Percentiles rank a stretch among this genome's conserved stretches.
Evolutionary conservation across 495 filamentous ascomycete species (phyloP).

Genomic region (Tuber umbilicatum): DNA sequence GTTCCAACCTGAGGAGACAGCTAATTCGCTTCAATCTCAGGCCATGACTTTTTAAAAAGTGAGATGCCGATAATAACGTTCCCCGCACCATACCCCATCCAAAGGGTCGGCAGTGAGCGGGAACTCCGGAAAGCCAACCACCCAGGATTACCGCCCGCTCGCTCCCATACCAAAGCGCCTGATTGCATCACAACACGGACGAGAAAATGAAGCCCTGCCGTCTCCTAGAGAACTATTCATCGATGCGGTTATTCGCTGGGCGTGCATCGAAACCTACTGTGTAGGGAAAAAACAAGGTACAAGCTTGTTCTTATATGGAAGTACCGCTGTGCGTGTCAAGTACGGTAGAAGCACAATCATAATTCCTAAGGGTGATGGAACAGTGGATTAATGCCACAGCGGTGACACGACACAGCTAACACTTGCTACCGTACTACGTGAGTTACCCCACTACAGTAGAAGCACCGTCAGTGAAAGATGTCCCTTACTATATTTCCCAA

Average conservation of each 20-base stretch:
- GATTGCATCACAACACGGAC: not conserved
- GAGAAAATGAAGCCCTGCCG: not conserved
- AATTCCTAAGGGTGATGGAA: not conserved
- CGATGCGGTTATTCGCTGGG: not conserved
- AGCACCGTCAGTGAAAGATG: not conserved
- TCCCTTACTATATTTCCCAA: not conserved
- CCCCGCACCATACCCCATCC: no score
- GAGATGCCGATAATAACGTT: not conserved
- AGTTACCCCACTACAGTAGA: not conserved
- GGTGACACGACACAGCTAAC: not conserved
- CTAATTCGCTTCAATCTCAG: not conserved
- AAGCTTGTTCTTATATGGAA: not conserved
- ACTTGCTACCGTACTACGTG: not conserved
- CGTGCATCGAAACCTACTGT: not conserved
- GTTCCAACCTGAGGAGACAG: not conserved
- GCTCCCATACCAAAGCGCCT: not conserved
- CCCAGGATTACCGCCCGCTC: not conserved
- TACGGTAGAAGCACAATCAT: not conserved
- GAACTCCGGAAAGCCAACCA: not conserved
- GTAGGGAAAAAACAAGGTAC: not conserved
- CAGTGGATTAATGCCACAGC: not conserved
- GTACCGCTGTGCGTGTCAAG: not conserved
- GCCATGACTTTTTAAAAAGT: not conserved
- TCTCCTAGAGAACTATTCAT: not conserved
- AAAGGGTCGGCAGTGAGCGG: not conserved